Evolutionary conservation across 768 basidiomycete genomes (phyloP).

Genomic region (Ramaria sp.): DNA sequence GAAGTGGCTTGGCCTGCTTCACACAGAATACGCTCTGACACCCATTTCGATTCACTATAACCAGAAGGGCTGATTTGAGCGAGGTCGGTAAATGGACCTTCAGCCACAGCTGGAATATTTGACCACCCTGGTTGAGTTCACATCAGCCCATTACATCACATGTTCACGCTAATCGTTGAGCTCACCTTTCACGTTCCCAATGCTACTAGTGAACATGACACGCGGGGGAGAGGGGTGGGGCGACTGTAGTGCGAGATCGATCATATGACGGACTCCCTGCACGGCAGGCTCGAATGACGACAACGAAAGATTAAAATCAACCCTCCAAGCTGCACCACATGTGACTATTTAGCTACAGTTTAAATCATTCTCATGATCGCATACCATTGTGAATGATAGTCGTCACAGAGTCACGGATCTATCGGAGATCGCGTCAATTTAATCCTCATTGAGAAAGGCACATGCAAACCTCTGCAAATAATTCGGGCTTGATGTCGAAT

Average conservation of each 20-base stretch:
- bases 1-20: slow-evolving; percentile 12
- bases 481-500: slow-evolving; percentile 1
- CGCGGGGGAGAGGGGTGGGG: slow-evolving; percentile 6
- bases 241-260: slow-evolving; percentile 21
- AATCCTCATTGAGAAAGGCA: not conserved
- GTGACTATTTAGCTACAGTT: not conserved
- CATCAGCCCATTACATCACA: not conserved
- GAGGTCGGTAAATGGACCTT: slow-evolving; percentile 7
- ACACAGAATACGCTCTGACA: slow-evolving; percentile 12
- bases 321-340: slow-evolving; percentile 23
- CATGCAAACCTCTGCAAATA: slow-evolving; percentile 6
- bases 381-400: slow-evolving; percentile 10
- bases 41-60: slow-evolving; percentile 12
- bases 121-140: slow-evolving; percentile 9
- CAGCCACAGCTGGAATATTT: slow-evolving; percentile 1
- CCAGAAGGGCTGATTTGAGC: slow-evolving; percentile 18
- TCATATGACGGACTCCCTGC: slow-evolving; percentile 18
- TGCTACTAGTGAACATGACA: slow-evolving; percentile 10
- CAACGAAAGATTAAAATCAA: slow-evolving; percentile 25
- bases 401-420: slow-evolving; percentile 6
- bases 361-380: not conserved
- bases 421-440: not conserved
- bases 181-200: slow-evolving; percentile 2
- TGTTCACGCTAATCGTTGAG: not conserved
- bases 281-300: slow-evolving; percentile 23